Evolutionary conservation across 495 filamentous ascomycete genomes (phyloP), one percentile per base, ranked within the genome.

Genomic region (Cairneyella variabilis): DNA sequence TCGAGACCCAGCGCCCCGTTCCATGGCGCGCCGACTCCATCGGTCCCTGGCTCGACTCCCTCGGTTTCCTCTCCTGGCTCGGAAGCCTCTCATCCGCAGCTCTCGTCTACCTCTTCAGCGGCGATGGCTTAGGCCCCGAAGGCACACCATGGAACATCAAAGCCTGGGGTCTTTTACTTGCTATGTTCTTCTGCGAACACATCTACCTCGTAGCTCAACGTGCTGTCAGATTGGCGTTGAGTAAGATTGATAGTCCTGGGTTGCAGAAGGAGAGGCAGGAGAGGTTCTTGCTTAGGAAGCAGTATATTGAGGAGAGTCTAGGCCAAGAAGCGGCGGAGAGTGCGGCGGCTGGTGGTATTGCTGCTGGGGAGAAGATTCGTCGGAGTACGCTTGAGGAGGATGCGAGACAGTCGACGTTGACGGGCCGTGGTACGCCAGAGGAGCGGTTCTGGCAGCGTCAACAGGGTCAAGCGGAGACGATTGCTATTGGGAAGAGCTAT

Each of bases 21-120:
- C 93, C 93, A 0, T 83, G 83, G 68, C 83, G 93, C 12, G 85
- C 89, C 2, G 95, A 97, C 66, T 90, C 87, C 2, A 98, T 98
- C 59, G 93, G 93, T 0, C 91, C 93, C 1, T 98, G 93, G 93
- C 77, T 98, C 10, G 84, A 90, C 51, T 83, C 84, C 16, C 76
- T 98, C 2, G 83, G 84, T 2, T 95, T 98, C 69, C 69, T 97
- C 3, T 83, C 90, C 10, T 98, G 93, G 93, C 75, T 95, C 4
- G 93, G 93, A 46, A 91, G 84, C 60, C 76, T 97, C 55, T 91
- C 89, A 16, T 87, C 84, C 36, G 79, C 91, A 0, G 91, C 90
- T 0, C 71, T 98, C 0, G 82, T 95, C 0, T 97, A 91, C 66
- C 79, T 98, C 54, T 97, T 96, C 71, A 81, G 83, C 55, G 83